A percentile compares a stretch with the other conserved stretches of the same genome.
These are phyloP conservation scores for Apostasia shenzhenica DNA, from an alignment of 106 monocot species.

Conservation along the genomic window DNA sequence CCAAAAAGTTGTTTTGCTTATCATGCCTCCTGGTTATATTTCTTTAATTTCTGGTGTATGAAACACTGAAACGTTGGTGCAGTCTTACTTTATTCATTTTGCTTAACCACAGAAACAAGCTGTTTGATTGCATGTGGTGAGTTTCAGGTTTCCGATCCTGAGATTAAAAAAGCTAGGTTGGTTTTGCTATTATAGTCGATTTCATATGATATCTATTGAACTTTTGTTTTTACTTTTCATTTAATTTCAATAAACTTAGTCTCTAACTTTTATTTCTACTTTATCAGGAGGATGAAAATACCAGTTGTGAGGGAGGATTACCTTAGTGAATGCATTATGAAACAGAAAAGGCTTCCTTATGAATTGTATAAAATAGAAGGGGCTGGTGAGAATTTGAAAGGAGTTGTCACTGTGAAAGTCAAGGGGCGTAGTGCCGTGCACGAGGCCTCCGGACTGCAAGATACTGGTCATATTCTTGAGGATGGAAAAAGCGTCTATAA, in stretches of 20 bases:
- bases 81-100: slow-evolving; percentile 1
- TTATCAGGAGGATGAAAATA: slow-evolving; percentile 82
- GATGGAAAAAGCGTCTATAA: slow-evolving; percentile 91
- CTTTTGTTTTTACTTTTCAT: background rate
- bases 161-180: slow-evolving; percentile 82
- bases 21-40: background rate
- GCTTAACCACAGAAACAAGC: slow-evolving; percentile 45
- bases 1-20: background rate
- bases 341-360: slow-evolving; percentile 60
- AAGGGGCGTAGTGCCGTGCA: slow-evolving; percentile 95
- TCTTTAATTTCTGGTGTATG: background rate
- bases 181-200: background rate
- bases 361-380: slow-evolving; percentile 65
- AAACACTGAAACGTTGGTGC: no score
- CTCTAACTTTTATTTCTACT: background rate
- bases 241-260: background rate
- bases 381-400: slow-evolving; percentile 29
- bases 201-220: background rate
- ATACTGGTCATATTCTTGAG: slow-evolving; percentile 85
- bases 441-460: slow-evolving; percentile 90
- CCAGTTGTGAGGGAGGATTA: slow-evolving; percentile 78
- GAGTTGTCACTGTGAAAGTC: slow-evolving; percentile 86
- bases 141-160: slow-evolving; percentile 32
- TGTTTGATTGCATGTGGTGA: slow-evolving; percentile 67
- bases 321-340: slow-evolving; percentile 55